Percentiles rank a stretch among this genome's conserved stretches.
These are phyloP conservation scores for Ophiostoma ulmi DNA, from an alignment of 2,329 filamentous ascomycete species.

Conservation along the genomic window DNA sequence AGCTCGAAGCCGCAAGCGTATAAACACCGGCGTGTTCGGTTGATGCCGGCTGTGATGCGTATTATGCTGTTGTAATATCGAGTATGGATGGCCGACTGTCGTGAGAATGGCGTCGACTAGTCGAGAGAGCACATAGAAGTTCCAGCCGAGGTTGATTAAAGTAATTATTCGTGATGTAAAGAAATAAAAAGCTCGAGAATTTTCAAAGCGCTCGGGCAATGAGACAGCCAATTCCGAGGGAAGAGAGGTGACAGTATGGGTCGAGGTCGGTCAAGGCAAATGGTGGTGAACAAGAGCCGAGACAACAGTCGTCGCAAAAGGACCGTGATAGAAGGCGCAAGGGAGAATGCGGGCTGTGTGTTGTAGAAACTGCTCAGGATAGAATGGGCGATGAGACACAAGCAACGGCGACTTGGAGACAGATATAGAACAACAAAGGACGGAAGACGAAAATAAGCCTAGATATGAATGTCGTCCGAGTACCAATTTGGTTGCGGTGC, in stretches of 20 bases:
- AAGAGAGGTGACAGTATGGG: background rate
- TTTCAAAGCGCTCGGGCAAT: background rate
- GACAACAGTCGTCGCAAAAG: background rate
- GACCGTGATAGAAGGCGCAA: background rate
- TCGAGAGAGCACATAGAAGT: background rate
- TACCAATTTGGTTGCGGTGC: no score
- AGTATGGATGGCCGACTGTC: background rate
- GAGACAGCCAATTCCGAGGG: background rate
- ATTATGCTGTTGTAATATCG: no score
- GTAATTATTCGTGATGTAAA: background rate
- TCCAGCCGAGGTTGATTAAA: background rate
- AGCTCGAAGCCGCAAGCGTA: no score
- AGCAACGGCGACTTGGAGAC: background rate
- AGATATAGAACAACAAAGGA: background rate
- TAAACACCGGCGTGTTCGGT: background rate
- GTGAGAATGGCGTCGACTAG: background rate
- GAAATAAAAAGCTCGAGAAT: background rate
- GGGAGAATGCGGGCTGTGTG: background rate
- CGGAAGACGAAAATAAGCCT: background rate
- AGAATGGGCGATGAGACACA: background rate
- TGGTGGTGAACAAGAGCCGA: background rate
- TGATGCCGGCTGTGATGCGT: background rate
- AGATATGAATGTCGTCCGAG: background rate
- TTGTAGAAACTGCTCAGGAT: background rate
- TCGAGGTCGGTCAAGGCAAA: background rate